These are phyloP conservation scores for Daldinia decipiens DNA, from an alignment of 495 filamentous ascomycete genomes.

Conservation along the genomic window DNA sequence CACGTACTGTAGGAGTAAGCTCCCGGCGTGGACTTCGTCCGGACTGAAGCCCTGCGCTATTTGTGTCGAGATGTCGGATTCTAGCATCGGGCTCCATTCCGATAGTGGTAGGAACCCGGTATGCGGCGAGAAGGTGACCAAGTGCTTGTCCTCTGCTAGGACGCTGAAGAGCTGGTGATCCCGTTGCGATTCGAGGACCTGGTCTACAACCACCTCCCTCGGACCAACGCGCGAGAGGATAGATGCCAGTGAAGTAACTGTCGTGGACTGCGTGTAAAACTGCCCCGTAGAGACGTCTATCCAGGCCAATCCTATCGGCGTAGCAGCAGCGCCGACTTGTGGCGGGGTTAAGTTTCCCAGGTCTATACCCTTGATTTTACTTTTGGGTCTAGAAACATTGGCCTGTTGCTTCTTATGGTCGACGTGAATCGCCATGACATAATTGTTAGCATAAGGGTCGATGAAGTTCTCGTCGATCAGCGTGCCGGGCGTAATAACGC, in stretches of 20 bases:
- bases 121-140: slow-evolving; percentile 64
- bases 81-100: slow-evolving; percentile 80
- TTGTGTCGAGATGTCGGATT: slow-evolving; percentile 66
- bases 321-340: slow-evolving; percentile 43
- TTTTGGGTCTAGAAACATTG: slow-evolving; percentile 13
- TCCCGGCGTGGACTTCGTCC: slow-evolving; percentile 73
- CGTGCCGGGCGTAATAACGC: slow-evolving; percentile 93
- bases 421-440: slow-evolving; percentile 79
- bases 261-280: slow-evolving; percentile 88
- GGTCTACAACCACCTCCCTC: slow-evolving; percentile 83
- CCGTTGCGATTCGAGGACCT: slow-evolving; percentile 61
- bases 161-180: slow-evolving; percentile 57
- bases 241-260: slow-evolving; percentile 75
- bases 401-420: slow-evolving; percentile 26
- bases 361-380: slow-evolving; percentile 17
- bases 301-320: slow-evolving; percentile 84
- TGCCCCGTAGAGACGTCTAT: slow-evolving; percentile 93
- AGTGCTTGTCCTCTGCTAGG: slow-evolving; percentile 66
- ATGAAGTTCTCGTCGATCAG: slow-evolving; percentile 98
- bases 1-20: slow-evolving; percentile 83
- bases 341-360: slow-evolving; percentile 15
- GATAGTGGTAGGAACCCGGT: slow-evolving; percentile 63
- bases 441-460: slow-evolving; percentile 91
- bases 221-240: slow-evolving; percentile 84
- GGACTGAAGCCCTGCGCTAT: slow-evolving; percentile 54